Conservation (phyloP, 805 yeast species). For the Metschnikowia reukaufii region DNA sequence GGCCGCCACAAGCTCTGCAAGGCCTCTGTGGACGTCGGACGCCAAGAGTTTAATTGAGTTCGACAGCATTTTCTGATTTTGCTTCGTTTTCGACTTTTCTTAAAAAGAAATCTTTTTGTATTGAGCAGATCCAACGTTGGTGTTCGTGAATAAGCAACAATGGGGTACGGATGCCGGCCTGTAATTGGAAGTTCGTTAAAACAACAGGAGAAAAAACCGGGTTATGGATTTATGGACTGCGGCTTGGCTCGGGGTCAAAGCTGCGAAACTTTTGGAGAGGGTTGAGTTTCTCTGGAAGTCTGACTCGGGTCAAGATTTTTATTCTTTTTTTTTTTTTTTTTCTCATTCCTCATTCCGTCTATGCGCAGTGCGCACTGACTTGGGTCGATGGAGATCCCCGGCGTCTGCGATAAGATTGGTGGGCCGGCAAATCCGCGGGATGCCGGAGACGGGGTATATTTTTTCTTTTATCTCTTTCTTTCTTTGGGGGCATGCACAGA, state of each 20-base stretch:
- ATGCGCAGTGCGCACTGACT: slow-evolving; percentile 5
- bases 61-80: slow-evolving; percentile 66
- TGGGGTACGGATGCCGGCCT: neutral
- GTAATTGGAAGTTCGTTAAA: neutral
- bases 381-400: slow-evolving; percentile 1
- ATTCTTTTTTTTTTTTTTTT: slow-evolving; percentile 1
- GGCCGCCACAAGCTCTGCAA: slow-evolving; percentile 67
- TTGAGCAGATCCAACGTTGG: neutral
- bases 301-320: slow-evolving; percentile 2
- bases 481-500: too few relatives aligned
- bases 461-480: too few relatives aligned
- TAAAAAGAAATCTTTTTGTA: too few relatives aligned
- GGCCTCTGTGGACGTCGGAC: slow-evolving; percentile 64
- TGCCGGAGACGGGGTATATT: too few relatives aligned
- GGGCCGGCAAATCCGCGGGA: slow-evolving; percentile 4
- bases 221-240: neutral
- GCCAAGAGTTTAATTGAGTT: slow-evolving; percentile 69
- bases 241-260: slow-evolving; percentile 1
- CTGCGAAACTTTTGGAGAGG: slow-evolving; percentile 3
- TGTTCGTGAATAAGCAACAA: too few relatives aligned
- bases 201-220: neutral
- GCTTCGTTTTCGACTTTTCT: too few relatives aligned
- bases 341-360: slow-evolving; percentile 2
- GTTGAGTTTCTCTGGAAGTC: slow-evolving; percentile 2
- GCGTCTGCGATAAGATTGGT: neutral